Percentiles rank a stretch among this genome's conserved stretches.
Evolutionary conservation across 2,329 filamentous ascomycete genomes (phyloP).

Genomic region (Sporothrix luriei): DNA sequence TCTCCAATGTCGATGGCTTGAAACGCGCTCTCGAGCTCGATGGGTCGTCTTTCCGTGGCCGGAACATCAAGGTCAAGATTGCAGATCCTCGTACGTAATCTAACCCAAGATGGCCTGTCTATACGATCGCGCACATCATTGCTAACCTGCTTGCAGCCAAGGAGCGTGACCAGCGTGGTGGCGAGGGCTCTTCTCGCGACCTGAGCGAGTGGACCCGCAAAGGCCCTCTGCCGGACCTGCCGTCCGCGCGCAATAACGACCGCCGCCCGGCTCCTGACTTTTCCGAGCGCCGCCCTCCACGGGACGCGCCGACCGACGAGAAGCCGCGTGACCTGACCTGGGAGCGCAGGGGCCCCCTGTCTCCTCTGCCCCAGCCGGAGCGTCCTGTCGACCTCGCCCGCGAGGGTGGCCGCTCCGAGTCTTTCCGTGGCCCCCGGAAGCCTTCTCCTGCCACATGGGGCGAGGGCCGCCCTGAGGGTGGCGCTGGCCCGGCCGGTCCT

Average conservation of each 20-base stretch:
- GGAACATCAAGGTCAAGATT: slow-evolving; percentile 89
- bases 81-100: slow-evolving; percentile 90
- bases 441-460: slow-evolving; percentile 77
- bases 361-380: slow-evolving; percentile 64
- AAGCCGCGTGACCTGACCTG: slow-evolving; percentile 81
- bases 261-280: slow-evolving; percentile 53
- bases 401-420: slow-evolving; percentile 60
- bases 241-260: slow-evolving; percentile 47
- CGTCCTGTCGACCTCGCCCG: slow-evolving; percentile 51
- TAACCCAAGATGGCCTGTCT: too few species aligned
- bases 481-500: slow-evolving; percentile 35
- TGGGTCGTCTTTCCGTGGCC: slow-evolving; percentile 79
- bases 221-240: slow-evolving; percentile 62
- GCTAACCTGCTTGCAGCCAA: slow-evolving; percentile 63
- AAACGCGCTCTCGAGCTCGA: slow-evolving; percentile 87
- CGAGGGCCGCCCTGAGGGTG: slow-evolving; percentile 54
- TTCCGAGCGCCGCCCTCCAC: slow-evolving; percentile 68
- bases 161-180: slow-evolving; percentile 69
- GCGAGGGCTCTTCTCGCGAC: slow-evolving; percentile 70
- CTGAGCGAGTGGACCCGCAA: slow-evolving; percentile 91
- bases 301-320: slow-evolving; percentile 70
- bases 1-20: slow-evolving; percentile 80
- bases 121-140: slow-evolving; percentile 11
- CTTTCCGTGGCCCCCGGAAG: slow-evolving; percentile 63
- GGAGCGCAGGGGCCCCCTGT: slow-evolving; percentile 91